Evolutionary conservation across 2,329 filamentous ascomycete genomes (phyloP), one percentile per base, ranked within the genome.

Genomic region (Mollisia scopiformis): DNA sequence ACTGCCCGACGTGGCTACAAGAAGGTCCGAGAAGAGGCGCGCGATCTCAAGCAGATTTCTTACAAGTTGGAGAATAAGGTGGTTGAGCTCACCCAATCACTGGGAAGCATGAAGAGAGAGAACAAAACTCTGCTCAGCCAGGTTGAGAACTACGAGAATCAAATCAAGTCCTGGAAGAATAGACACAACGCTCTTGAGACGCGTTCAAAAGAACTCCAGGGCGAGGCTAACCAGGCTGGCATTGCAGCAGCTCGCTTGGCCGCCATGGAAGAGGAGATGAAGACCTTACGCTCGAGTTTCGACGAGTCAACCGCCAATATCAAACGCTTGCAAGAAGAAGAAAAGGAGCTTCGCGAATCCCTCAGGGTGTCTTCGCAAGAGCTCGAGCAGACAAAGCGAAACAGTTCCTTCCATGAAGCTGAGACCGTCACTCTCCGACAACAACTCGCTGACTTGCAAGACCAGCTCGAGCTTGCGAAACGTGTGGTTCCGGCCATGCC

Each of bases 61-160:
- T 99, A 99, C 83, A 98, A 97, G 82, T 82, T 99, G 71, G 95
- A 99, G 77, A 98, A 99, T 84, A 99, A 99, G 87, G 95, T 99
- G 65, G 92, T 99, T 65, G 95, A 99, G 80, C 85, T 99, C 72
- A 99, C 95, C 1, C 95, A 99, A 76, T 92, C 90, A 53, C 79
- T 99, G 70, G 93, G 95, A 67, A 89, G 92, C 10, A 90, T 97
- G 84, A 97, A 96, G 81, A 86, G 89, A 65, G 92, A 97, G 79
- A 99, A 99, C 85, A 97, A 96, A 82, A 85, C 86, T 61, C 84
- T 99, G 63, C 83, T 90, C 69, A 88, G 86, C 35, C 93, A 98
- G 76, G 89, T 99, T 52, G 92, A 97, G 77, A 97, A 91, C 76
- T 97, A 98, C 79, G 94, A 99, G 76, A 89, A 85, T 68, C 95